Evolutionary conservation across 106 monocot genomes (phyloP).

Genomic region (Acorus gramineus): DNA sequence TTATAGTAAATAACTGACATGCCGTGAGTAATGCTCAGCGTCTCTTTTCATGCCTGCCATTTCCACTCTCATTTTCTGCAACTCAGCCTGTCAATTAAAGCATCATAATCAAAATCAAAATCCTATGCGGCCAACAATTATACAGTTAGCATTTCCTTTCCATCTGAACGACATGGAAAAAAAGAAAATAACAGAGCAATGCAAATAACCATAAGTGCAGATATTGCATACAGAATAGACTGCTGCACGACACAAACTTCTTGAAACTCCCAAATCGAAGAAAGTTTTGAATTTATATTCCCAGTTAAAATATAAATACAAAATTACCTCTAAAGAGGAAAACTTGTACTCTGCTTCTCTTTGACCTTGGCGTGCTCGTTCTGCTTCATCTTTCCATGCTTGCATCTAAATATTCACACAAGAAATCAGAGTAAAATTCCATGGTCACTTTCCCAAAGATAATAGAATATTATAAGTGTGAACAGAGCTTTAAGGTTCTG

Average conservation of each 20-base stretch:
- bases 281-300: too few relatives aligned
- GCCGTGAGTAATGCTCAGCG: slow-evolving; percentile 95
- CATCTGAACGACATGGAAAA: too few relatives aligned
- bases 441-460: too few relatives aligned
- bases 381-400: slow-evolving; percentile 97
- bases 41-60: slow-evolving; percentile 99
- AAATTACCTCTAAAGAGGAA: slow-evolving; percentile 67
- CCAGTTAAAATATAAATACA: slow-evolving; percentile 4
- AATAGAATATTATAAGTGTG: too few relatives aligned
- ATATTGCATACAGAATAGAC: too few relatives aligned
- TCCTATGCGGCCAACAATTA: too few relatives aligned
- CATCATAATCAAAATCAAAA: slow-evolving; percentile 2
- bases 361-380: slow-evolving; percentile 86
- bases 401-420: slow-evolving; percentile 51
- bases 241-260: too few relatives aligned
- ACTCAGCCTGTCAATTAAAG: slow-evolving; percentile 49
- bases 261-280: too few relatives aligned
- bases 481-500: too few relatives aligned
- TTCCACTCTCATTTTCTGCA: slow-evolving; percentile 97
- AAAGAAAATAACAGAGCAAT: too few relatives aligned
- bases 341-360: slow-evolving; percentile 91
- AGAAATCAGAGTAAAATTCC: slow-evolving; percentile 6
- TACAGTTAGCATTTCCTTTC: too few relatives aligned
- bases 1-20: slow-evolving; percentile 29
- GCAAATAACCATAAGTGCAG: too few relatives aligned